Base-by-base conservation (phyloP, 1,284 basidiomycete genomes). In the Sporisorium scitamineum region DNA sequence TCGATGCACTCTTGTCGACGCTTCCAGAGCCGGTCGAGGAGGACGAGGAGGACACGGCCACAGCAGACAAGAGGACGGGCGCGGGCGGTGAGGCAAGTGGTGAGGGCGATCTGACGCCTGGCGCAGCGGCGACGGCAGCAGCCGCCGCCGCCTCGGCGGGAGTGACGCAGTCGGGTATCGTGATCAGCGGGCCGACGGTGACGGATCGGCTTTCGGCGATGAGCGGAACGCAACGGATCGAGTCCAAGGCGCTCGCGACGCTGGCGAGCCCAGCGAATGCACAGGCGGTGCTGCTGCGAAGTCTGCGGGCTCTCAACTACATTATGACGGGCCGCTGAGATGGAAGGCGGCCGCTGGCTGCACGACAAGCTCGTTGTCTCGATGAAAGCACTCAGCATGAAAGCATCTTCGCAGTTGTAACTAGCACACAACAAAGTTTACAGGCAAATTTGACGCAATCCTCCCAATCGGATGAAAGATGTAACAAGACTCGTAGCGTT, bases 291-390 rank as follows among this genome's bases (percentile, higher is more conserved):
- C 64, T 85, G 54, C 65, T 85, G 55, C 76, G 83, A n/a, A 74
- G 78, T 53, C 67, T 85, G 48, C 79, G 83, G 14, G 83, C 82
- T 27, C 68, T 85, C 27, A 82, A 85, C 60, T 85, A 80, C 62
- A 68, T 81, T 42, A 66, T 77, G 70, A 77, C 75, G 10, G 75
- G 75, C 1, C 70, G 75, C n/a, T 77, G 42, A 73, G 32, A 13
- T 51, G 48, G 14, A 32, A 16, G 29, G n/a, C 0, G 26, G n/a
- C n/a, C 37, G 7, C 18, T 18, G 16, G 37, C 18, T 39, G 37
- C 16, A 34, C 42, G 16, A 29, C 51, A 31, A 4, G 2, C 14
- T 22, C 18, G 29, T 14, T 31, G 44, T 24, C 26, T 32, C 10
- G 45, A 50, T 16, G 18, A 6, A 13, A 22, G 14, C 31, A 24